Evolutionary conservation across 176 grass and related monocot species (phyloP), one percentile per base, ranked within the genome.

Genomic region (Musa troglodytarum): DNA sequence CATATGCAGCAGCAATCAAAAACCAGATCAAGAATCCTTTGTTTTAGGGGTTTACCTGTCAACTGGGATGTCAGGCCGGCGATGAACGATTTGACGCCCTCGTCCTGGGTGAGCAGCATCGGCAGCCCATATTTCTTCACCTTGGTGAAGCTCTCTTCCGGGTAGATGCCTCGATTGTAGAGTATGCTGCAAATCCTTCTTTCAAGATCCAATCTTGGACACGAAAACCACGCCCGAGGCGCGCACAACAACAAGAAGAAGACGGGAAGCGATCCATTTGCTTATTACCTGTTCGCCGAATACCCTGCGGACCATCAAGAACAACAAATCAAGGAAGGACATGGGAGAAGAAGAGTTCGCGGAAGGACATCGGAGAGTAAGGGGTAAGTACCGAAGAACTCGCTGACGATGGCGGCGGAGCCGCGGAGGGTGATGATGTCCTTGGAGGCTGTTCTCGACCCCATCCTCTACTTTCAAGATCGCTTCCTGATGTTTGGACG

Each of bases 91-190:
- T 87, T 89, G 78, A 99, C 90, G 49, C 86, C 91, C 25, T 87
- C 88, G 59, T 99, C 95, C 85, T 99, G 84, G 19, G 90, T 94
- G 53, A 99, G 83, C 54, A 99, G 85, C 90, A 99, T 88, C 1
- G 86, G 81, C 53, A 99, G 86, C 65, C 95, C 95, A 55, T 99
- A 99, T 83, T 99, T 99, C 91, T 99, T 99, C 81, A 94, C 95
- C 86, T 89, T 99, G 34, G 70, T 65, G 72, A 99, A 99, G 85
- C 88, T 99, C 28, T 99, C 91, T 80, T 99, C 91, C 9, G 90
- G 86, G 75, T 99, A 99, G 21, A 99, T 83, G 3, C 82, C 91
- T 43, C 95, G 90, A 50, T 99, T 99, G 85, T 99, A 99, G 52
- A 99, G 82, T 69, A 99, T 91, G 76, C 91, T 99, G 88, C 84